Base-by-base conservation (phyloP, 768 basidiomycete species). In the Glaciozyma antarctica region DNA sequence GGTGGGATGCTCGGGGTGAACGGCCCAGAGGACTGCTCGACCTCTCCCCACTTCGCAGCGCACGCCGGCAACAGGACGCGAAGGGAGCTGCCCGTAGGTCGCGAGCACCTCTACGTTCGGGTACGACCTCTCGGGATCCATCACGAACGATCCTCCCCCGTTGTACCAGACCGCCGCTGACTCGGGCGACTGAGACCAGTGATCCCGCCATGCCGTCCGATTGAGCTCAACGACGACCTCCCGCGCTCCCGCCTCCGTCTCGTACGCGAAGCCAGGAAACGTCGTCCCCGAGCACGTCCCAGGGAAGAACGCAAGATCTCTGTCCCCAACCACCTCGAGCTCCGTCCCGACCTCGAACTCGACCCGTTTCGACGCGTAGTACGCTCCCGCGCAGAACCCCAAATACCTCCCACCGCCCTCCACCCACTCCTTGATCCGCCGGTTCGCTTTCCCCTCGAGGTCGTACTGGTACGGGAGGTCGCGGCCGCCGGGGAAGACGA, bases 401-500 rank as follows among this genome's bases (percentile, higher is more conserved):
- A 92, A 77, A 68, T 86, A 82, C n/a, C 78, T 78, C 3, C 92
- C 91, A 0, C 91, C 90, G 10, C 77, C 69, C 48, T 83, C 79
- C 10, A 87, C 82, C 68, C 83, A 94, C 5, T 78, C 78, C 58
- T 78, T 79, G 56, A 92, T 83, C 3, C 80, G 75, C 16, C 76
- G 72, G 52, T 78, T 78, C 12, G 82, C 77, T 48, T 63, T 67
- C 15, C 78, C 60, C 12, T 67, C 72, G 51, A 81, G 73, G 47
- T 77, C 75, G 57, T 75, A 71, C 19, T 78, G 75, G 75, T 77
- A 81, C 24, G 78, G 78, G 13, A 77, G 70, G 65, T 80, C 79
- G 38, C 81, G 77, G 56, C 82, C 82, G 62, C 84, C 81, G n/a
- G 88, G 84, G 63, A 94, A 78, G 58, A 92, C 86, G 22, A 97